These are phyloP conservation scores for Suillus bovinus DNA, from an alignment of 768 basidiomycete species.

Conservation along the genomic window DNA sequence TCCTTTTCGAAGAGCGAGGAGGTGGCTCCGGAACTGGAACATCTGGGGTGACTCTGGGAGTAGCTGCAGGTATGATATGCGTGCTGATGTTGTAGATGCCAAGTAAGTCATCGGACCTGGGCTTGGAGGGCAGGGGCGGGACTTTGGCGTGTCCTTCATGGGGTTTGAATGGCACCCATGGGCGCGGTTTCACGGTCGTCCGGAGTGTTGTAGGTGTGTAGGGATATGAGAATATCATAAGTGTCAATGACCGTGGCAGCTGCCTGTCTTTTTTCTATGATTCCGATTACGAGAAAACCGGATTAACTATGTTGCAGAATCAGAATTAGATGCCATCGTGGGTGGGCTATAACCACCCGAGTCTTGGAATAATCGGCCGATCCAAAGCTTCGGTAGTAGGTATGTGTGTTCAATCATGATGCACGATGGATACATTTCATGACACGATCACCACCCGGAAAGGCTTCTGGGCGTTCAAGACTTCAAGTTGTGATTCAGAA, in stretches of 20 bases:
- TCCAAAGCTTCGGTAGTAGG: too few relatives aligned
- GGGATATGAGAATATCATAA: conserved; percentile 16
- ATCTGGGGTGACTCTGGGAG: conserved; percentile 24
- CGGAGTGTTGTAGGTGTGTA: conserved; percentile 23
- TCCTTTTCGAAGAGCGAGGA: conserved; percentile 6
- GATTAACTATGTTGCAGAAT: not conserved
- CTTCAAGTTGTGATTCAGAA: too few relatives aligned
- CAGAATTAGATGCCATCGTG: not conserved
- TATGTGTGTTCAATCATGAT: too few relatives aligned
- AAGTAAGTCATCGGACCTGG: conserved; percentile 20
- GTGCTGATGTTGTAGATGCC: conserved; percentile 27
- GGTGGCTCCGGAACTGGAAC: conserved; percentile 25
- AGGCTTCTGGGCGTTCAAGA: too few relatives aligned
- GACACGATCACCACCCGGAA: too few relatives aligned
- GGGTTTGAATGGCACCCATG: conserved; percentile 14
- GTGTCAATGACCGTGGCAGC: not conserved
- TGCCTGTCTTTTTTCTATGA: not conserved
- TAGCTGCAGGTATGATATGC: conserved; percentile 31
- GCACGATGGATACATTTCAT: too few relatives aligned
- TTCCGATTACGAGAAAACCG: not conserved
- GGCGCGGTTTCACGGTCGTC: conserved; percentile 22
- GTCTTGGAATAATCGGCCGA: too few relatives aligned
- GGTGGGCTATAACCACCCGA: too few relatives aligned
- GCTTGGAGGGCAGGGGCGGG: conserved; percentile 21
- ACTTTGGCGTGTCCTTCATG: conserved; percentile 17